Evolutionary conservation across 1,284 basidiomycete genomes (phyloP).

Genomic region (Meira miltonrushii): DNA sequence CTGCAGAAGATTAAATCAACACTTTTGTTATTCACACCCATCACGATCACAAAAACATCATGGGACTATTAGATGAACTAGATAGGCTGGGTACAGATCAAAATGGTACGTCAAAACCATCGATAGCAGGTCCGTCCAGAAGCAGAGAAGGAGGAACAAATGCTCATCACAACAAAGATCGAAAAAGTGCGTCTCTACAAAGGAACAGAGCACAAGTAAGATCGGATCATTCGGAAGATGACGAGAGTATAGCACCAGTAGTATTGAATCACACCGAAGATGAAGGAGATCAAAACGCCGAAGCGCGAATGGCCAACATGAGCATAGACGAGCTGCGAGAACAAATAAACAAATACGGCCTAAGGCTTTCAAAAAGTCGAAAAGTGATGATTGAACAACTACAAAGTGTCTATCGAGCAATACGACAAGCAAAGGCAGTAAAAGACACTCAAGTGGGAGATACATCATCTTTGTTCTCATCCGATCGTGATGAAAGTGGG

Average conservation of each 20-base stretch:
- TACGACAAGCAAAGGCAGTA: background rate
- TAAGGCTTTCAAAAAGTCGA: conserved; percentile 3
- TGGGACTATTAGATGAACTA: conserved; percentile 6
- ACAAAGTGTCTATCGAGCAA: background rate
- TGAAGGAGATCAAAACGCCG: background rate
- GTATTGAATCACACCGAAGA: background rate
- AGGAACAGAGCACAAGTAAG: background rate
- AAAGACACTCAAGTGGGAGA: background rate
- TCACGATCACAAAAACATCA: background rate
- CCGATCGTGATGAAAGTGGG: background rate
- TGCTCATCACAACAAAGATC: background rate
- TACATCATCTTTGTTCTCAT: background rate
- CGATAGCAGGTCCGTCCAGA: background rate
- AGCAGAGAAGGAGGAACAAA: background rate
- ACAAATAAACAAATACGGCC: background rate
- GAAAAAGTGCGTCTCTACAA: background rate
- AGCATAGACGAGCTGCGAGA: no score
- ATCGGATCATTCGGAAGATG: background rate
- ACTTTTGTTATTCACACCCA: no score
- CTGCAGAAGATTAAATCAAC: no score
- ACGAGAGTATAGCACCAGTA: background rate
- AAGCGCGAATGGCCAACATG: no score
- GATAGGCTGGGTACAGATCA: background rate
- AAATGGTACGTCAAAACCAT: no score
- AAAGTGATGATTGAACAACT: background rate